Percentiles rank a stretch among this genome's conserved stretches.
Conservation (phyloP, 495 filamentous ascomycete genomes). For the Neurospora sp. region DNA sequence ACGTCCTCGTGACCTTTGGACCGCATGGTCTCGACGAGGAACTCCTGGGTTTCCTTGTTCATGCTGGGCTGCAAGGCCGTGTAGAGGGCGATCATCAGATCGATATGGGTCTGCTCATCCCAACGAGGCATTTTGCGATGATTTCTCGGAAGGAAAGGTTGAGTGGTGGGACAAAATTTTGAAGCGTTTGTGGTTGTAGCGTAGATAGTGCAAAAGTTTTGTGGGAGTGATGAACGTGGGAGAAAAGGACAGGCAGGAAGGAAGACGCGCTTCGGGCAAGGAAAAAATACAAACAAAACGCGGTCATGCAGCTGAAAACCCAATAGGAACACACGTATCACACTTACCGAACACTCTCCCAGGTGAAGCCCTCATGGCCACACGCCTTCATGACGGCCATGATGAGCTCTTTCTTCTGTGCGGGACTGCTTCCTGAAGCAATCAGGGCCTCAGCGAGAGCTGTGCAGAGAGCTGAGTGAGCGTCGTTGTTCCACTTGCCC, state of each 20-base stretch:
- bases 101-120: constrained; percentile 7
- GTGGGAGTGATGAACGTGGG: background rate
- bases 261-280: background rate
- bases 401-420: constrained; percentile 16
- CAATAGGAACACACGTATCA: background rate
- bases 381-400: constrained; percentile 14
- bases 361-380: constrained; percentile 15
- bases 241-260: background rate
- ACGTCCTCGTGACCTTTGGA: constrained; percentile 3
- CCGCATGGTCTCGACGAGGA: background rate
- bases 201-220: background rate
- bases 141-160: background rate
- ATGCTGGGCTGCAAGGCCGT: background rate
- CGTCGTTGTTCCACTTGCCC: constrained; percentile 16
- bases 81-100: constrained; percentile 4
- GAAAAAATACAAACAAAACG: background rate
- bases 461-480: constrained; percentile 19
- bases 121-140: constrained; percentile 6
- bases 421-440: background rate
- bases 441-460: constrained; percentile 12
- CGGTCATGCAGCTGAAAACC: background rate
- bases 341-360: constrained; percentile 29
- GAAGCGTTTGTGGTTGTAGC: background rate
- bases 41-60: background rate
- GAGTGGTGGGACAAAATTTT: background rate